Evolutionary conservation across 2,329 filamentous ascomycete species (phyloP), one percentile per base, ranked within the genome.

Genomic region (Colletotrichum scovillei): DNA sequence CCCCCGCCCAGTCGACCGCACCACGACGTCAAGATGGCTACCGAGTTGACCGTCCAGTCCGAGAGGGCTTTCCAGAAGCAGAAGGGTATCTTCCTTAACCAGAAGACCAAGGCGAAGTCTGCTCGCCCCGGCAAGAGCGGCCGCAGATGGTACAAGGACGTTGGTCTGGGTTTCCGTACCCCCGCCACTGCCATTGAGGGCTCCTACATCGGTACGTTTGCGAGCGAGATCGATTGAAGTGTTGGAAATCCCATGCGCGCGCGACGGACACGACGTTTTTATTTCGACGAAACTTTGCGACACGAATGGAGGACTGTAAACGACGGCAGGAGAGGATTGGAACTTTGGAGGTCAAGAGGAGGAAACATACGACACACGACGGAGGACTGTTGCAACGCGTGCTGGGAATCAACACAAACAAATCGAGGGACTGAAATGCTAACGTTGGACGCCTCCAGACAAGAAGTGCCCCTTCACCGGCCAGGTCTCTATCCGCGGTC

Each of bases 391-490:
- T 42, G 26, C 58, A 12, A 42, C 4, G 63, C 53, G 59, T 32
- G 32, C 16, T 42, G 14, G 62, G 11, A 59, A 32, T 24, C 24
- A 67, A 9, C 14, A 12, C 16, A 52, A 14, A 46, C 38, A 5
- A 42, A 19, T n/a, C 55, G 5, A 28, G 42, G 46, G 56, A 26
- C 53, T 30, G 63, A 49, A 62, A 42, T 70, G 67, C 73, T 75
- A 71, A 75, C 58, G 35, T 63, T 58, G 67, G 22, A 46, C 22
- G 63, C 63, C 30, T 75, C 82, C 84, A 98, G 97, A 99, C 93
- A 99, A 99, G 95, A 99, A 99, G 92, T 99, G 97, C 94, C 97
- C 97, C 81, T 99, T 99, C 93, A 98, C 95, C 82, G 97, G 97
- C 86, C 91, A 96, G 87, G 95, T 99, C 87, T 98, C 97, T 79